These are phyloP conservation scores for Saussurea involucrata DNA, from an alignment of 129 eudicot species.

Conservation along the genomic window DNA sequence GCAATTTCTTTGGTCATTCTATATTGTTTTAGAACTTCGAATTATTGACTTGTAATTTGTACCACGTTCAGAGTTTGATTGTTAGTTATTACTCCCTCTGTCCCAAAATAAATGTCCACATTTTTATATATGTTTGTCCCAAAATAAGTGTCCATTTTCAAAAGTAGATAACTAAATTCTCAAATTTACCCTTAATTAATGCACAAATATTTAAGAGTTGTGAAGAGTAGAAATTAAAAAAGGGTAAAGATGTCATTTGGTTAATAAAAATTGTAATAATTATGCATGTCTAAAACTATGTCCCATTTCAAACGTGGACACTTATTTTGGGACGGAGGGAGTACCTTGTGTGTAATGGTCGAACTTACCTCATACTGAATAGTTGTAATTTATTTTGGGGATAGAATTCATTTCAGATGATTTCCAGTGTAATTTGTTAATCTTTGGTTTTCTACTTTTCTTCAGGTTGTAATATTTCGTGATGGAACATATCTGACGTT, in stretches of 20 bases:
- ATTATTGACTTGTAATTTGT: not conserved
- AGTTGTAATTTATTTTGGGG: not conserved
- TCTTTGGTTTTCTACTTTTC: not conserved
- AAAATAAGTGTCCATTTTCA: too few relatives aligned
- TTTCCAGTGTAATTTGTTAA: not conserved
- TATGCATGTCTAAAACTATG: too few relatives aligned
- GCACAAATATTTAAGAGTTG: too few relatives aligned
- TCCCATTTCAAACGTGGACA: too few relatives aligned
- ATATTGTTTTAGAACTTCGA: not conserved
- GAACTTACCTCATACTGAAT: not conserved
- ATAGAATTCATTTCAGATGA: not conserved
- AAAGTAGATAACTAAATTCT: too few relatives aligned
- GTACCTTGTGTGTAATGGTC: not conserved
- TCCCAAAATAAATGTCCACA: too few relatives aligned
- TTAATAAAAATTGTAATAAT: too few relatives aligned
- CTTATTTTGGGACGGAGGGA: too few relatives aligned
- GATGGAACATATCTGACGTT: slow-evolving; percentile 94
- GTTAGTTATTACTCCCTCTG: not conserved
- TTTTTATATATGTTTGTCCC: too few relatives aligned
- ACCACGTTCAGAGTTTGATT: not conserved
- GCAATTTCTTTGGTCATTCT: not conserved
- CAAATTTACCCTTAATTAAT: too few relatives aligned
- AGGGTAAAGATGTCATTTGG: too few relatives aligned
- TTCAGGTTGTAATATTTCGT: slow-evolving; percentile 94
- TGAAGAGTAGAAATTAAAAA: too few relatives aligned